Percentiles rank a stretch among this genome's conserved stretches.
Evolutionary conservation across 352 stramenopile species (phyloP).

Genomic region (Halophytophthora batemanensis): DNA sequence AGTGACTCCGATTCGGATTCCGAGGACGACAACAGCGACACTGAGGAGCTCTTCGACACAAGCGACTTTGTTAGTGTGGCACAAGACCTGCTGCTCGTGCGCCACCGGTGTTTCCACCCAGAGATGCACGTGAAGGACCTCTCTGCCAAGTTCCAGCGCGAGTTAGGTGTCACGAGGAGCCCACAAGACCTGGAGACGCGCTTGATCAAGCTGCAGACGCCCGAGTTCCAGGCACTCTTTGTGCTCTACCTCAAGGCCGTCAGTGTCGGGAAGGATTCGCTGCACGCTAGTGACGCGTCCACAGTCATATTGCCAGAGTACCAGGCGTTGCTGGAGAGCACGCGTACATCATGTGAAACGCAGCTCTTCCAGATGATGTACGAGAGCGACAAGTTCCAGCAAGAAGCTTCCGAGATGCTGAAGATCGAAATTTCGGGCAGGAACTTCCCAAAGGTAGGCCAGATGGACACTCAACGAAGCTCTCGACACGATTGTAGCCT

Average conservation of each 20-base stretch:
- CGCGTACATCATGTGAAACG: constrained; percentile 53
- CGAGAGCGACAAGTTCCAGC: constrained; percentile 50
- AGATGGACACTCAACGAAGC: too few species aligned
- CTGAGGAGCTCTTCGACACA: constrained; percentile 34
- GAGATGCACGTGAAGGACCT: constrained; percentile 37
- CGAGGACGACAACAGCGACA: constrained; percentile 25
- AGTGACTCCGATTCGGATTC: constrained; percentile 4
- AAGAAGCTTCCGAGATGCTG: constrained; percentile 42
- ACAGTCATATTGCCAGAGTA: constrained; percentile 43
- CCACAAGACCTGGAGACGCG: constrained; percentile 36
- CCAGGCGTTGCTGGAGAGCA: constrained; percentile 43
- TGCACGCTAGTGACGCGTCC: constrained; percentile 23
- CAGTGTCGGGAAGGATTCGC: constrained; percentile 31
- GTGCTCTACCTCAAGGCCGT: constrained; percentile 49
- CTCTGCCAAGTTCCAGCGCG: constrained; percentile 33
- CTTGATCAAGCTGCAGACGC: constrained; percentile 36
- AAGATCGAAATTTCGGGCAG: constrained; percentile 50
- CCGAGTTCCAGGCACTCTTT: constrained; percentile 37
- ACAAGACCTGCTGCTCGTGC: constrained; percentile 66
- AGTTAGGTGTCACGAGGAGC: constrained; percentile 36
- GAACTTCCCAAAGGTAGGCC: constrained; percentile 58
- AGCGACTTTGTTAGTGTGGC: constrained; percentile 41
- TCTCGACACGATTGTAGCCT: background rate
- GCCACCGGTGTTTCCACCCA: constrained; percentile 53
- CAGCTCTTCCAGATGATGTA: constrained; percentile 68